A percentile compares a stretch with the other conserved stretches of the same genome.
Evolutionary conservation across 306 rosid genomes (phyloP).

Genomic region (Rosa persica): DNA sequence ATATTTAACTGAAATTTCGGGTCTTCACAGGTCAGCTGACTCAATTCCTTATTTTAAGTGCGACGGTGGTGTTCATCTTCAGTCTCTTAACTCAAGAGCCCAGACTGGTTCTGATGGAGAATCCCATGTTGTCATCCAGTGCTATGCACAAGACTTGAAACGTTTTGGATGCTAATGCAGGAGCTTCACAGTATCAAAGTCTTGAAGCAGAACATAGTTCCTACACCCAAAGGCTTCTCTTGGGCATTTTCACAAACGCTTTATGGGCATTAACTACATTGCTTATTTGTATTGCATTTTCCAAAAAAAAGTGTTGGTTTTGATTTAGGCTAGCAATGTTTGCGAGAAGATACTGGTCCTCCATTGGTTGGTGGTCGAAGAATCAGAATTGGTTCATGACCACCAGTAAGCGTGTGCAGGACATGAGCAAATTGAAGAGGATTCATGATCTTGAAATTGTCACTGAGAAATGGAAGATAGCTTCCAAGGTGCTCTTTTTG

Average conservation of each 20-base stretch:
- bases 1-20: too few relatives aligned
- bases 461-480: slow-evolving; percentile 75
- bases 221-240: neutral
- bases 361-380: slow-evolving; percentile 11
- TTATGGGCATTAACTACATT: neutral
- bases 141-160: too few relatives aligned
- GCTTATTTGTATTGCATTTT: neutral
- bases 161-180: too few relatives aligned
- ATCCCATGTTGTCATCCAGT: too few relatives aligned
- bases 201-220: neutral
- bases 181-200: too few relatives aligned
- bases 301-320: neutral
- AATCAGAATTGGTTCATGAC: slow-evolving; percentile 48
- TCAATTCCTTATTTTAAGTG: too few relatives aligned
- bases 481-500: slow-evolving; percentile 50
- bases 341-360: slow-evolving; percentile 1
- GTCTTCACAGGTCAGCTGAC: too few relatives aligned
- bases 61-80: too few relatives aligned
- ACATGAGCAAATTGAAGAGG: slow-evolving; percentile 58
- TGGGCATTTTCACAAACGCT: neutral
- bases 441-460: slow-evolving; percentile 64
- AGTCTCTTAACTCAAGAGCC: too few relatives aligned
- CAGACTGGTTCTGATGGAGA: too few relatives aligned
- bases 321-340: neutral
- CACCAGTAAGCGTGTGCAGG: slow-evolving; percentile 51